Base-by-base conservation (phyloP, 2,329 filamentous ascomycete genomes). In the Pseudogymnoascus sp. region DNA sequence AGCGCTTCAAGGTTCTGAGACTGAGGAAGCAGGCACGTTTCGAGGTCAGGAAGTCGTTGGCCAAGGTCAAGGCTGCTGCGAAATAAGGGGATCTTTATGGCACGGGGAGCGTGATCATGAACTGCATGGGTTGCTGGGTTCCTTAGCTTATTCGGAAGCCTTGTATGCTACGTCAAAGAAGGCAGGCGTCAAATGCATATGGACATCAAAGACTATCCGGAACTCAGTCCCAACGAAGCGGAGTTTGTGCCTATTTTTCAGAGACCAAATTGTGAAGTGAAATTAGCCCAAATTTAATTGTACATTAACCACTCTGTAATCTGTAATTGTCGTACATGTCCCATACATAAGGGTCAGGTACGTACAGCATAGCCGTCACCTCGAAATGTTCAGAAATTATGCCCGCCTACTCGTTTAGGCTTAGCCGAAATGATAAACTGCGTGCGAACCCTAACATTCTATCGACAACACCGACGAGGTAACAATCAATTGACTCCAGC, bases 1-100 rank as follows among this genome's bases (percentile, higher is more conserved):
- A 99, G 84, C 89, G 94, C 79, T 99, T 97, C 91, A 97, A 99
- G 90, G 94, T 97, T 74, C 84, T 97, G 86, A 88, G 93, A 80
- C 84, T 97, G 81, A 95, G 93, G 89, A 99, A 99, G 88, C 92
- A 97, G 88, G 90, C 92, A 78, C 90, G 92, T 77, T 97, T 95
- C 82, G 92, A 97, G 85, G 88, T 96, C 80, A 89, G 89, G 81
- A 97, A 97, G 89, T 88, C 90, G 74, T 84, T 95, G 76, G 90
- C 91, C 76, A 96, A 96, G 86, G 82, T 96, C 80, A 89, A 89
- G 83, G 87, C 89, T 73, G 81, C 87, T 72, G 87, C 89, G 77
- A 90, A 89, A 80, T 76, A 73, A 65, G 75, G 60, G 35, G 54
- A 60, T 62, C 58, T 61, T 62, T 60, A 62, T 65, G 67, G 62